Base-by-base conservation (phyloP, 2,329 filamentous ascomycete species). In the Tolypocladium amazonense region DNA sequence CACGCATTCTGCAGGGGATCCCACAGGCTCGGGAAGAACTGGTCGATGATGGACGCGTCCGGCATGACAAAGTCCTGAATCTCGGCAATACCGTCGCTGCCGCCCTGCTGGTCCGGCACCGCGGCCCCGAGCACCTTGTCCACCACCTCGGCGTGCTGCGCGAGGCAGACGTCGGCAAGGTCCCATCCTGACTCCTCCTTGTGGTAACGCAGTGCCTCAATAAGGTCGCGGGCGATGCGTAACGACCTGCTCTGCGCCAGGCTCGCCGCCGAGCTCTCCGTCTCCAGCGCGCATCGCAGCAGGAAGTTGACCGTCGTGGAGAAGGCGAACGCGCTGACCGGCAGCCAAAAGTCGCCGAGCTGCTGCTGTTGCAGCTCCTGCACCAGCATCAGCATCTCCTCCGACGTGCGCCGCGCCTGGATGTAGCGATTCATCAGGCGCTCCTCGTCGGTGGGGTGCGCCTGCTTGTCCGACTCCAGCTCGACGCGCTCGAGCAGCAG, bases 241-340 rank as follows among this genome's bases (percentile, higher is more conserved):
- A 81, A 67, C 0, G 77, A 76, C 8, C 64, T 67, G 55, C 73
- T 75, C 45, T 74, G 70, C 2, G 70, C 69, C 1, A 78, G 69
- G 0, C 70, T 70, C 0, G 64, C 62, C 0, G 70, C 66, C 0
- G 70, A 71, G 12, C 71, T 75, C 59, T 76, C 75, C 3, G 74
- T 73, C 59, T 79, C 75, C 2, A 82, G 66, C 0, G 76, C 78
- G 59, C 76, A 79, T 2, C 80, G 73, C 11, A 83, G 67, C 35
- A 82, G 66, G 45, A 82, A 81, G 47, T 76, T 81, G 18, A 77
- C 75, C 0, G 81, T 78, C 1, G 77, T 76, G 0, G 78, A 74
- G n/a, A 81, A 74, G 0, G 75, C 71, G 59, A 80, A 82, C 0
- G 78, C 74, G 43, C 73, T 72, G 3, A 77, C 71, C 0, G 80